Evolutionary conservation across 1,139 yeast species (phyloP).

Genomic region (Debaryomyces subglobosus): DNA sequence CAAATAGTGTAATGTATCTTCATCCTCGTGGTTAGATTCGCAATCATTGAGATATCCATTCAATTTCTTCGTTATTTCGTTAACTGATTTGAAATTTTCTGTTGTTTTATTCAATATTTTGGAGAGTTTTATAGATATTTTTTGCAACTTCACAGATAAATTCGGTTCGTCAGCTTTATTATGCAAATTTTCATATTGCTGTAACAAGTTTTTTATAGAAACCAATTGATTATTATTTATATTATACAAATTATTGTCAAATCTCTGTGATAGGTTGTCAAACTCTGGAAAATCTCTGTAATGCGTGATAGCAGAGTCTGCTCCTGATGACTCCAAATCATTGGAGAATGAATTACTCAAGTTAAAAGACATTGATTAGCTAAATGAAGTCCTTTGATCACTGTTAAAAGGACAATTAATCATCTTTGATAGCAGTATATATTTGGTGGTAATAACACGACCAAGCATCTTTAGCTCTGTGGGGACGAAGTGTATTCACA

Average conservation of each 20-base stretch:
- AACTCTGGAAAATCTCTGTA: slow-evolving; percentile 50
- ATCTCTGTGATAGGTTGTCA: slow-evolving; percentile 33
- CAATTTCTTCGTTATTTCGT: slow-evolving; percentile 32
- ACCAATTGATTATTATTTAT: slow-evolving; percentile 34
- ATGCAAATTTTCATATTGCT: slow-evolving; percentile 22
- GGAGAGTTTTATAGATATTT: slow-evolving; percentile 24
- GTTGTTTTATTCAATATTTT: slow-evolving; percentile 30
- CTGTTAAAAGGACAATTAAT: background rate
- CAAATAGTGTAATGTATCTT: slow-evolving; percentile 40
- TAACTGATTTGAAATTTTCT: slow-evolving; percentile 34
- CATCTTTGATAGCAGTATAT: background rate
- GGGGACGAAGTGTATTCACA: background rate
- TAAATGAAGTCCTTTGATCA: background rate
- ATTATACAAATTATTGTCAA: slow-evolving; percentile 36
- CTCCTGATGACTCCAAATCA: slow-evolving; percentile 33
- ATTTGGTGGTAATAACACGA: background rate
- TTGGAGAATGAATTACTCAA: slow-evolving; percentile 20
- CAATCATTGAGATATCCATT: slow-evolving; percentile 32
- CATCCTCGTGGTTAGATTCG: slow-evolving; percentile 43
- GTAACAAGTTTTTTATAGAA: slow-evolving; percentile 26
- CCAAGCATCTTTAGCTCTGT: background rate
- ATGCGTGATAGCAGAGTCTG: background rate
- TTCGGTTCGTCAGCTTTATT: slow-evolving; percentile 15
- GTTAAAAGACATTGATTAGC: slow-evolving; percentile 38
- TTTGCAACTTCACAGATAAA: slow-evolving; percentile 17